Evolutionary conservation across 192 early-diverging fungal species (phyloP).

Genomic region (Pilaira anomala): DNA sequence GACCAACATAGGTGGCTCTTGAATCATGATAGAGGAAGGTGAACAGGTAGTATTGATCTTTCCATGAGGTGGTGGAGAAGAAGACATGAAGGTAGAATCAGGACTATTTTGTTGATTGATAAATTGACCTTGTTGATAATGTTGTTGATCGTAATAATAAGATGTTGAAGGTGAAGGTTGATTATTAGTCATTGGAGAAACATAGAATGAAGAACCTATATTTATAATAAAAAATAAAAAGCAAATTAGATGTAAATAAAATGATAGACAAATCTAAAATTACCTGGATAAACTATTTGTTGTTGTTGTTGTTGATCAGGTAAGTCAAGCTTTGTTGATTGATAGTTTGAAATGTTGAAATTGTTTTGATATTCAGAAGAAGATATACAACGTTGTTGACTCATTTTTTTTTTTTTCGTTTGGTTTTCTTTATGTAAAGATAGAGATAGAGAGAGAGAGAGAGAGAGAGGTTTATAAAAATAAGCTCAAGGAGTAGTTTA

Average conservation of each 20-base stretch:
- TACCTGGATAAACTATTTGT: constrained; percentile 16
- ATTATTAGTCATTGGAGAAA: constrained; percentile 10
- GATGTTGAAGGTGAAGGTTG: constrained; percentile 13
- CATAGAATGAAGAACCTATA: constrained; percentile 20
- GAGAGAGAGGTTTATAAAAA: neutral
- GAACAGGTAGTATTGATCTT: neutral
- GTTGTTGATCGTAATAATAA: constrained; percentile 16
- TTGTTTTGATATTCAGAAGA: constrained; percentile 9
- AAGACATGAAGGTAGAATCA: constrained; percentile 13
- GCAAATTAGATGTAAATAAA: constrained; percentile 7
- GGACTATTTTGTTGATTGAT: constrained; percentile 4
- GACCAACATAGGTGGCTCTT: constrained; percentile 24
- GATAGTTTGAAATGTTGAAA: neutral
- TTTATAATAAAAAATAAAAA: neutral
- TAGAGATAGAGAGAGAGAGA: neutral
- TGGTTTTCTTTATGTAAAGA: neutral
- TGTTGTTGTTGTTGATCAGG: constrained; percentile 15
- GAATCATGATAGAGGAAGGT: constrained; percentile 21
- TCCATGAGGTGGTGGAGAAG: constrained; percentile 10
- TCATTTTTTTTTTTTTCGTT: too few species aligned
- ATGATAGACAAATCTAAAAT: neutral
- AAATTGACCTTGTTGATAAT: constrained; percentile 3
- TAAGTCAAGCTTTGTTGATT: constrained; percentile 7
- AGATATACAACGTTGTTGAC: constrained; percentile 13
- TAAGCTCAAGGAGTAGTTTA: neutral